Percentiles rank a stretch among this genome's conserved stretches.
Evolutionary conservation across 768 basidiomycete genomes (phyloP).

Genomic region (Cubamyces lactineus): DNA sequence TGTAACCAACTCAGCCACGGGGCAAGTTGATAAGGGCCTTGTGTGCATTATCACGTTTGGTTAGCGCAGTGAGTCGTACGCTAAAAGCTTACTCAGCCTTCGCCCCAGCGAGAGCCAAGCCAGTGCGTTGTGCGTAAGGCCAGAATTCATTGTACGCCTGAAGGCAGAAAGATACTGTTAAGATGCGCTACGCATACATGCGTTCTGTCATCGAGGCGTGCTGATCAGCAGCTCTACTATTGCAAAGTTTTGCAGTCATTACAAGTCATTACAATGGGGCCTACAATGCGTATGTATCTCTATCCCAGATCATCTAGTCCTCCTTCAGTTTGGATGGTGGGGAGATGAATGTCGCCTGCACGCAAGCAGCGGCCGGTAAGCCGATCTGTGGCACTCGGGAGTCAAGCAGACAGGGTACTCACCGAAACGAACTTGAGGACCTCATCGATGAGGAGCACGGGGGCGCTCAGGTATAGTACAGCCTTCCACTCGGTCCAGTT

Average conservation of each 20-base stretch:
- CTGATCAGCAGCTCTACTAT: slow-evolving; percentile 2
- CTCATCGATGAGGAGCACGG: slow-evolving; percentile 91
- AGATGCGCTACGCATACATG: too few relatives aligned
- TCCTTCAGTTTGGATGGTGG: slow-evolving; percentile 51
- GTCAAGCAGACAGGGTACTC: slow-evolving; percentile 33
- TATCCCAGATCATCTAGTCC: slow-evolving; percentile 23
- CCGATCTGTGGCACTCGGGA: not conserved
- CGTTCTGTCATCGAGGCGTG: not conserved
- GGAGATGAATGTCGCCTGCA: slow-evolving; percentile 58
- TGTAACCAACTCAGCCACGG: slow-evolving; percentile 81
- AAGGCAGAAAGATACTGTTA: too few relatives aligned
- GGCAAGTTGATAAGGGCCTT: slow-evolving; percentile 44
- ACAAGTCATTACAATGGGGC: slow-evolving; percentile 23
- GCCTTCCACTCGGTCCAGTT: slow-evolving; percentile 97
- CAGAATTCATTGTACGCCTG: too few relatives aligned
- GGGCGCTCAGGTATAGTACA: slow-evolving; percentile 83
- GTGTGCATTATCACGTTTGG: too few relatives aligned
- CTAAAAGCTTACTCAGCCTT: too few relatives aligned
- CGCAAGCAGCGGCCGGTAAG: not conserved
- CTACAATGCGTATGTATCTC: slow-evolving; percentile 3
- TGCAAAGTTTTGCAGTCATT: slow-evolving; percentile 11
- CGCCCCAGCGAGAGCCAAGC: too few relatives aligned
- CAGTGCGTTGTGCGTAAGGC: too few relatives aligned
- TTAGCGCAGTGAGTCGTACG: too few relatives aligned
- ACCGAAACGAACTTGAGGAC: slow-evolving; percentile 83